Evolutionary conservation across 1,139 yeast species (phyloP).

Genomic region (Suhomyces yuchorum): DNA sequence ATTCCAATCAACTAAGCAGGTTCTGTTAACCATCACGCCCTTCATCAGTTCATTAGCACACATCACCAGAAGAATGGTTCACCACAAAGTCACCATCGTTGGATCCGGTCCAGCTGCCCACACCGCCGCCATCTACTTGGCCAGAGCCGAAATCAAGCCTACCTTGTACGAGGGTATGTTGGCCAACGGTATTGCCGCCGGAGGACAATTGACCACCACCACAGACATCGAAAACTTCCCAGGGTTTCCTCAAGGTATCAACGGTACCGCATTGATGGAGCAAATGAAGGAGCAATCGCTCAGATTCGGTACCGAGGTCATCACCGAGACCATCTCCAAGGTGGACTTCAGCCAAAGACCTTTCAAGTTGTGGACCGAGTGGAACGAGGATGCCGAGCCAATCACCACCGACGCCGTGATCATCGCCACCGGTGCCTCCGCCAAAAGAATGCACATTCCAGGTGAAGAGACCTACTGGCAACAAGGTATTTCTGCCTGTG

Average conservation of each 20-base stretch:
- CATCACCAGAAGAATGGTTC: conserved; percentile 58
- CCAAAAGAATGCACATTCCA: conserved; percentile 88
- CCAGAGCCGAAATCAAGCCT: conserved; percentile 96
- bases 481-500: conserved; percentile 98
- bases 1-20: background rate
- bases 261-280: conserved; percentile 88
- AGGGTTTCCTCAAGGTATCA: conserved; percentile 94
- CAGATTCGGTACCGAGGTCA: conserved; percentile 87
- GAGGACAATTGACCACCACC: conserved; percentile 97
- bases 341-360: conserved; percentile 85
- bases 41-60: background rate
- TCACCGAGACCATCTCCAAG: conserved; percentile 92
- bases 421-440: conserved; percentile 96
- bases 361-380: conserved; percentile 96
- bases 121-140: conserved; percentile 95
- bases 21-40: background rate
- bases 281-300: conserved; percentile 86
- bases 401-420: conserved; percentile 90
- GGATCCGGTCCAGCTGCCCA: conserved; percentile 99
- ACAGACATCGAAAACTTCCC: conserved; percentile 98
- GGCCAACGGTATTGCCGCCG: conserved; percentile 98
- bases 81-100: conserved; percentile 85
- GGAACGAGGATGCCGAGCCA: conserved; percentile 85
- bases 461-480: conserved; percentile 99
- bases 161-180: conserved; percentile 92